Conservation (phyloP, 192 early-diverging fungal genomes). For the Phlyctochytrium planicorne region DNA sequence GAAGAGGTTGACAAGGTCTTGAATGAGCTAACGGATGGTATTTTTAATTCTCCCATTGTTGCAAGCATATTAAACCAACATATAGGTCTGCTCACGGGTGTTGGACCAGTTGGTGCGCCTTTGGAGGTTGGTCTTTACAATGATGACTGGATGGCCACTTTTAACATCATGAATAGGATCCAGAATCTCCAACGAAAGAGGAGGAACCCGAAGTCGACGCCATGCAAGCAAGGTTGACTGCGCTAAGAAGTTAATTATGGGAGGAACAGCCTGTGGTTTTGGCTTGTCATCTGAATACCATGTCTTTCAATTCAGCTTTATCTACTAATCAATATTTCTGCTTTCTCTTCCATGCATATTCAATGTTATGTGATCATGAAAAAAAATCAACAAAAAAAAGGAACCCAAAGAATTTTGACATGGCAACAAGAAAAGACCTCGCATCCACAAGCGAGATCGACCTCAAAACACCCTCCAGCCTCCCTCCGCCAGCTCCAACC, state of each 20-base stretch:
- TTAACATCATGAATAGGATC: constrained; percentile 24
- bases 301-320: not conserved
- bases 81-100: constrained; percentile 50
- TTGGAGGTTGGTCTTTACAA: constrained; percentile 37
- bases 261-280: too few species aligned
- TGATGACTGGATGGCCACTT: not conserved
- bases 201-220: constrained; percentile 74
- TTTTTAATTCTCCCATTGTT: not conserved
- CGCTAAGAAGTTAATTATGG: constrained; percentile 63
- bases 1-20: constrained; percentile 91
- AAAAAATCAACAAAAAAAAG: too few species aligned
- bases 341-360: not conserved
- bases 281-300: constrained; percentile 12
- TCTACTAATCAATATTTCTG: not conserved
- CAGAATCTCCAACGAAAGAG: constrained; percentile 53
- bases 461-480: too few species aligned
- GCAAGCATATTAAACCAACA: too few species aligned
- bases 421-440: too few species aligned
- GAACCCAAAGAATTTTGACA: too few species aligned
- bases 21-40: constrained; percentile 85
- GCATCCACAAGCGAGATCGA: too few species aligned
- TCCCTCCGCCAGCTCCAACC: too few species aligned
- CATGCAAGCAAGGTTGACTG: constrained; percentile 85
- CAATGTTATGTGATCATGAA: not conserved
- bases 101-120: constrained; percentile 56